phyloP scores from a whole-genome alignment of 2,329 filamentous ascomycete species.

The Trichoderma sp. region DNA sequence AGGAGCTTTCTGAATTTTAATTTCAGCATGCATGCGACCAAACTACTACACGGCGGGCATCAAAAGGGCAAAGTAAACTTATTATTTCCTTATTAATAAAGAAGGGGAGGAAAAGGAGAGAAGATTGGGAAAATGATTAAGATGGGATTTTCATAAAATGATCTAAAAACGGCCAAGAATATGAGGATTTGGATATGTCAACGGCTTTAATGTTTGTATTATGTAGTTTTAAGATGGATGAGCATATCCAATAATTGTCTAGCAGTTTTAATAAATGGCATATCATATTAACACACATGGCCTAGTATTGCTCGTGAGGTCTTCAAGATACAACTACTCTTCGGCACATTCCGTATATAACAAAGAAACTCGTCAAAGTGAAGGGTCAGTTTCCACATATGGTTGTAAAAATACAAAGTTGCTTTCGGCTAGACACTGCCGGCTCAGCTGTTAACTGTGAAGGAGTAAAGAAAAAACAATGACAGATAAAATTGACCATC shows the following conservation, averaged over 20 bases:
- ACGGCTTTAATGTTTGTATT: constrained; percentile 15
- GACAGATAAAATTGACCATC: constrained; percentile 36
- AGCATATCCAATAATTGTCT: neutral
- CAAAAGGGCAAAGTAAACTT: neutral
- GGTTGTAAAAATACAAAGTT: neutral
- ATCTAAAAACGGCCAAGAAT: neutral
- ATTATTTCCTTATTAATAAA: neutral
- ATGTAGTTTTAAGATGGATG: constrained; percentile 3
- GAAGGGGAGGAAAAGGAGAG: neutral
- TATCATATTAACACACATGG: neutral
- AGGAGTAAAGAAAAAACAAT: constrained; percentile 5
- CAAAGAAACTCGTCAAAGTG: neutral
- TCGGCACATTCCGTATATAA: neutral
- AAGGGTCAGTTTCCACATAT: neutral
- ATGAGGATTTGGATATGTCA: neutral
- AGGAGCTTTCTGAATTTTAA: constrained; percentile 1
- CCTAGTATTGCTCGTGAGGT: no score
- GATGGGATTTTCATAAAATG: constrained; percentile 6
- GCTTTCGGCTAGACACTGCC: neutral
- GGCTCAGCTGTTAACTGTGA: neutral
- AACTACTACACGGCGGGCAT: neutral
- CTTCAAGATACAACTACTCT: neutral
- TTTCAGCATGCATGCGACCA: constrained; percentile 9
- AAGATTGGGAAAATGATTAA: neutral
- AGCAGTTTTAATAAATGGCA: constrained; percentile 6